Base-by-base conservation (phyloP, 768 basidiomycete species). In the Calocybe gangraenosa region DNA sequence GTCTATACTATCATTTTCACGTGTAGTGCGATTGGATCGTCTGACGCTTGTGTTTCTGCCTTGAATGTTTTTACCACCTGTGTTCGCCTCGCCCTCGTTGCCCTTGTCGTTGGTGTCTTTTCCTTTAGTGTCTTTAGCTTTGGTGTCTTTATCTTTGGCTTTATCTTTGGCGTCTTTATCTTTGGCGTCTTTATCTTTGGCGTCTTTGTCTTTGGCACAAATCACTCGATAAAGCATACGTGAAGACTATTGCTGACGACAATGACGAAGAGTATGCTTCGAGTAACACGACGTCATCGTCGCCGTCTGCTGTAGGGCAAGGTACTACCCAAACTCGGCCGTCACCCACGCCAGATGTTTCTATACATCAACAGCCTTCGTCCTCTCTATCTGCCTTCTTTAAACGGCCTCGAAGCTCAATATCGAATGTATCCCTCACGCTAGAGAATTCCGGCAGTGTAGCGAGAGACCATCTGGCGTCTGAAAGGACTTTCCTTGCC, bases 391-490 rank as follows among this genome's bases (percentile, higher is more conserved):
- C 15, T 10, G 6, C 20, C 9, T 11, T 42, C 34, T 21, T 15
- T 18, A 10, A 15, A 20, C 42, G 11, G 21, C 32, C 15, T 28
- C 8, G 38, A 36, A 35, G n/a, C 25, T 17, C 52, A 0, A 6
- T 40, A 34, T 20, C 42, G 15, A 40, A 25, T 9, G 32, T 56
- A n/a, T 56, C 55, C 0, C 41, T 58, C 15, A 58, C 40, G 8
- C 57, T 78, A 15, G 65, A 76, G 58, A 79, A 78, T 52, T 65
- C 67, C 21, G 76, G 76, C 3, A 70, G 67, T 37, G 76, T 78
- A 31, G 77, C 75, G 7, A 60, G 78, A 22, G 78, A 78, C 56
- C 78, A 79, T 47, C 61, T 79, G 7, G 74, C 77, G 0, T 69
- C 67, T 1, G 78, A 79, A 49, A 62, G 76, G 31, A 78, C 75